A percentile compares a stretch with the other conserved stretches of the same genome.
phyloP scores from a whole-genome alignment of 495 filamentous ascomycete species.

The Daldinia concentrica region DNA sequence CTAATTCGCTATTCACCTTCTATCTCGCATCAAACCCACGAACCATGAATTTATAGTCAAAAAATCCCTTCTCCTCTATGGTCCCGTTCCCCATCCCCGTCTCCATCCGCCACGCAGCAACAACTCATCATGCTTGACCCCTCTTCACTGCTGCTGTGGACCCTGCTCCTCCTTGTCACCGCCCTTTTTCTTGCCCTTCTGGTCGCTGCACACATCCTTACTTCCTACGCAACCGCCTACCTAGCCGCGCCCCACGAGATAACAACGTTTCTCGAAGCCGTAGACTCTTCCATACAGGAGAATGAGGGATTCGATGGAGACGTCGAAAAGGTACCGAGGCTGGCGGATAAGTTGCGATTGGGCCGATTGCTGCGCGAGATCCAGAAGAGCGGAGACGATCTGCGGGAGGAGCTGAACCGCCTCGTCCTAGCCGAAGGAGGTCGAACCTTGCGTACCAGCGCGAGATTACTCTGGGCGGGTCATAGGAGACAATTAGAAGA shows the following conservation, averaged over 20 bases:
- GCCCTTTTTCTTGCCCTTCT: constrained; percentile 58
- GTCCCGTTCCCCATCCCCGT: constrained; percentile 10
- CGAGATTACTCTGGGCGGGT: constrained; percentile 60
- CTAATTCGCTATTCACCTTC: constrained; percentile 28
- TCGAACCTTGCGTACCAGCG: constrained; percentile 55
- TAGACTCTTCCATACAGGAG: constrained; percentile 59
- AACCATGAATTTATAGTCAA: constrained; percentile 36
- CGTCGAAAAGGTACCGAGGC: constrained; percentile 56
- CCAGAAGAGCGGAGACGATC: constrained; percentile 63
- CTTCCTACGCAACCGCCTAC: constrained; percentile 57
- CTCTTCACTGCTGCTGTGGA: constrained; percentile 53
- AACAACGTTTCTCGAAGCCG: constrained; percentile 58
- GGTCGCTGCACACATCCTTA: constrained; percentile 53
- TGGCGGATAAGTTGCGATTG: constrained; percentile 64
- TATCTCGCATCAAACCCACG: constrained; percentile 5
- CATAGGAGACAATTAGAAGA: constrained; percentile 58
- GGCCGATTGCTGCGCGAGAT: constrained; percentile 61
- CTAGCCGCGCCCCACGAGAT: constrained; percentile 60
- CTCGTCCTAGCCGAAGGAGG: constrained; percentile 55
- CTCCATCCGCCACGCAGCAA: constrained; percentile 5
- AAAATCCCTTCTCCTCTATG: constrained; percentile 28
- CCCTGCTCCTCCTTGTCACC: constrained; percentile 58
- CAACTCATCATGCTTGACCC: constrained; percentile 51
- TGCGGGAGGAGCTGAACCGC: constrained; percentile 58
- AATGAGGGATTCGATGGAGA: constrained; percentile 65